Conservation (phyloP, 2,329 filamentous ascomycete genomes). For the Phoma sp. region DNA sequence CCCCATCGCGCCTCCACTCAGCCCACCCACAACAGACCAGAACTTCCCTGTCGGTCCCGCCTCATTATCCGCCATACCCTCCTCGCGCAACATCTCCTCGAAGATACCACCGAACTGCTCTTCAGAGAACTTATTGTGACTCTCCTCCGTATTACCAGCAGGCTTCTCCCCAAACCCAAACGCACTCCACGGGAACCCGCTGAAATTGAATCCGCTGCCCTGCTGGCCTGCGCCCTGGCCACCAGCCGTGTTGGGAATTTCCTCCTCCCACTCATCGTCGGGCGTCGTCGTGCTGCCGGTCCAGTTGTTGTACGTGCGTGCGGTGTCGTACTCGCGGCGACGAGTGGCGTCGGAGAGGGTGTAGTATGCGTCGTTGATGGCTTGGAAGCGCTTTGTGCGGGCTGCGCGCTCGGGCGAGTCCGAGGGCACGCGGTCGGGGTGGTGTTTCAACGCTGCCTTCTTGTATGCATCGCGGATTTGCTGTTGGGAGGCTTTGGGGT, state of each 20-base stretch:
- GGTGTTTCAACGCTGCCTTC: conserved; percentile 86
- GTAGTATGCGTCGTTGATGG: conserved; percentile 93
- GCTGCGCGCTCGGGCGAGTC: conserved; percentile 82
- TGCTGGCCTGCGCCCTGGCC: conserved; percentile 4
- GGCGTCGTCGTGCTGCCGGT: conserved; percentile 53
- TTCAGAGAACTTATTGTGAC: conserved; percentile 67
- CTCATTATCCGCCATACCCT: conserved; percentile 73
- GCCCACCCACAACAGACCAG: conserved; percentile 84
- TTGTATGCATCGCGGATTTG: conserved; percentile 97
- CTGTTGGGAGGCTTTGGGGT: conserved; percentile 76
- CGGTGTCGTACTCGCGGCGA: conserved; percentile 83
- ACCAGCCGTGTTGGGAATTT: conserved; percentile 50
- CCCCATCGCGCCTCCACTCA: conserved; percentile 87
- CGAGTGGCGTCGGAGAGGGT: conserved; percentile 81
- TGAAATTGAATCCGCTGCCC: conserved; percentile 23
- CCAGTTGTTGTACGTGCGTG: conserved; percentile 65
- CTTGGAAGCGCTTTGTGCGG: conserved; percentile 88
- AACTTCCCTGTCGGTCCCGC: conserved; percentile 73
- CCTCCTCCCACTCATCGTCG: conserved; percentile 58
- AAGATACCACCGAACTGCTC: conserved; percentile 82
- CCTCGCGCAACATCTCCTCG: conserved; percentile 62
- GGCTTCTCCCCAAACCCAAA: conserved; percentile 65
- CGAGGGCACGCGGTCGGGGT: conserved; percentile 86
- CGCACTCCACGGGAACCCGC: conserved; percentile 78
- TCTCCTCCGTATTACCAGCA: conserved; percentile 55